These are phyloP conservation scores for Tagetes patula DNA, from an alignment of 129 eudicot genomes.

Conservation along the genomic window DNA sequence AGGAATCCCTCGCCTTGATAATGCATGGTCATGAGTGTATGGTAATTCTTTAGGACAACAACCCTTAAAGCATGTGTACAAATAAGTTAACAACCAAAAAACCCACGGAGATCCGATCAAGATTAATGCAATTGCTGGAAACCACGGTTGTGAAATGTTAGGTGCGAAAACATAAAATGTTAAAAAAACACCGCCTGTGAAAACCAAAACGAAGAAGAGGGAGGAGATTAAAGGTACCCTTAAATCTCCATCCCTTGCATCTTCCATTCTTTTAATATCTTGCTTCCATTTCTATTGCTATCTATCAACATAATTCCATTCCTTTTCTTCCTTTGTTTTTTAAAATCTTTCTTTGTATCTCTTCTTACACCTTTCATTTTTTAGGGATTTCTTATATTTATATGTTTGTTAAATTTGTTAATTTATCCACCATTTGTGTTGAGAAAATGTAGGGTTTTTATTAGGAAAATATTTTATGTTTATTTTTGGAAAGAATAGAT, in stretches of 20 bases:
- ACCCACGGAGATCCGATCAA: conserved; percentile 68
- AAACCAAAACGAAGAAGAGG: conserved; percentile 53
- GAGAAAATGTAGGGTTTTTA: conserved; percentile 32
- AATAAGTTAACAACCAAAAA: conserved; percentile 65
- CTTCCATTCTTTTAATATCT: conserved; percentile 50
- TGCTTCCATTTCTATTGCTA: conserved; percentile 21
- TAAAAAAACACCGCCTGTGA: conserved; percentile 59
- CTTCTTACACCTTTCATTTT: conserved; percentile 5
- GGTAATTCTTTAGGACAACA: conserved; percentile 28
- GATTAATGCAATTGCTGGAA: conserved; percentile 43
- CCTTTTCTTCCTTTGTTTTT: neutral
- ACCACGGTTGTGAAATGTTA: conserved; percentile 52
- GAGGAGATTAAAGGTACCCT: conserved; percentile 65
- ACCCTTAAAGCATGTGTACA: conserved; percentile 58
- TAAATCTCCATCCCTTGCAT: conserved; percentile 58
- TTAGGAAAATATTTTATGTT: conserved; percentile 27
- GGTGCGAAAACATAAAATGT: conserved; percentile 51
- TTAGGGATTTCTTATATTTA: conserved; percentile 19
- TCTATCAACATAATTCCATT: conserved; percentile 31
- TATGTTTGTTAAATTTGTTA: conserved; percentile 16
- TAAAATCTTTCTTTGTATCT: conserved; percentile 10
- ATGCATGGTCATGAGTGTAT: conserved; percentile 23
- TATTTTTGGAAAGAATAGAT: neutral
- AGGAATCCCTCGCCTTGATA: conserved; percentile 33
- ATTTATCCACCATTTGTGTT: conserved; percentile 27